Base-by-base conservation (phyloP, 768 basidiomycete species). In the Naematelia aurantialba region DNA sequence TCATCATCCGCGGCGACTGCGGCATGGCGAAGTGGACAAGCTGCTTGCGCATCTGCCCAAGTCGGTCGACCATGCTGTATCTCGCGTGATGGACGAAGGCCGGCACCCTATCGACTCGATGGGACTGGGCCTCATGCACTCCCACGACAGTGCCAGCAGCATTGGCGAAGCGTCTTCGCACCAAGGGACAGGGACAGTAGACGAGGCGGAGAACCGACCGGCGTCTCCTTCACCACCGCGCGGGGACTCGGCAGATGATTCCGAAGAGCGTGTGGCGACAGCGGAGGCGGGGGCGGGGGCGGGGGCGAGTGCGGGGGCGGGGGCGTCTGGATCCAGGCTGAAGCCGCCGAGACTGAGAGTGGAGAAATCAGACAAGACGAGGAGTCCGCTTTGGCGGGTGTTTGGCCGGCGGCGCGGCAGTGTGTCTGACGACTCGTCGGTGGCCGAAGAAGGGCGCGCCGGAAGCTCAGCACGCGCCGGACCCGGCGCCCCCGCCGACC, bases 1-100 rank as follows among this genome's bases (percentile, higher is more conserved):
- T 55, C 59, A 10, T 8, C 75, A 74, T 59, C 73, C 71, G 10
- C 73, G 64, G 24, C 61, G 65, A 2, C 58, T 76, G 2, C 59
- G 62, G 34, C 47, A 57, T 12, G 52, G 56, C 5, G 75, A 76
- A 50, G 52, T 73, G 14, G 68, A 68, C 54, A 61, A 45, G 14
- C 47, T 76, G 12, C 55, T 59, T 17, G 22, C 57, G 17, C 61
- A 70, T 34, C 48, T 76, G 14, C 65, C 68, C 4, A 59, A 63
- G 34, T 67, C 67, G 3, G 50, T 63, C 17, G 63, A 67, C 45
- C 39, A 55, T 57, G 34, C 10, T 26, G 25, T 25, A 21, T 45
- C 22, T 21, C 8, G 34, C 17, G n/a, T 29, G 5, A 27, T 14
- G 10, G 54, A 30, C 48, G 54, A 44, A 19, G 45, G 54, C 17